Conservation (phyloP, 805 yeast genomes). For the Wickerhamomyces pijperi region DNA sequence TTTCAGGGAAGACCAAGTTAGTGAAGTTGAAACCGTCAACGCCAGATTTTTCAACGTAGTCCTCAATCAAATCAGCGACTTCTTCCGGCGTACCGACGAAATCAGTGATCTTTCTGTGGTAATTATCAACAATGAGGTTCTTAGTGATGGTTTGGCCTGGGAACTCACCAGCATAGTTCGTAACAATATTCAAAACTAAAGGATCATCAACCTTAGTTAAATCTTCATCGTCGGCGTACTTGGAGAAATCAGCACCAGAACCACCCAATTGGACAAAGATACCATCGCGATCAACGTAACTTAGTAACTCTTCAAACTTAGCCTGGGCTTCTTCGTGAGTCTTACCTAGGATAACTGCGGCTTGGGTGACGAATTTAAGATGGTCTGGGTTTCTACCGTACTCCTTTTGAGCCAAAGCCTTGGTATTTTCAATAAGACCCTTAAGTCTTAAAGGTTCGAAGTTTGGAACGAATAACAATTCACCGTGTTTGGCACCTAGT, state of each 20-base stretch:
- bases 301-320: constrained; percentile 23
- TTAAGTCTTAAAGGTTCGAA: constrained; percentile 23
- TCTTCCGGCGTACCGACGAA: constrained; percentile 24
- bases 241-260: constrained; percentile 31
- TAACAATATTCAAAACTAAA: too few relatives aligned
- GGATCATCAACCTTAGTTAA: constrained; percentile 35
- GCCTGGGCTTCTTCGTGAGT: constrained; percentile 31
- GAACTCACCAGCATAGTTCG: too few relatives aligned
- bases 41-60: constrained; percentile 27
- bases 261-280: constrained; percentile 34
- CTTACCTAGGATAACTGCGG: constrained; percentile 24
- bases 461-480: constrained; percentile 27
- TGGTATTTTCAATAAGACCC: constrained; percentile 21
- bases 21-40: constrained; percentile 34
- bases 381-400: constrained; percentile 28
- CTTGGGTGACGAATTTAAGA: constrained; percentile 28
- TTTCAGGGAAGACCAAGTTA: constrained; percentile 28
- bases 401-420: constrained; percentile 21
- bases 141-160: constrained; percentile 20
- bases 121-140: constrained; percentile 18
- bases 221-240: too few relatives aligned
- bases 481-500: constrained; percentile 36
- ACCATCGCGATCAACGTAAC: constrained; percentile 28
- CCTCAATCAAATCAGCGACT: constrained; percentile 31
- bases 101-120: too few relatives aligned